Base-by-base conservation (phyloP, 2,329 filamentous ascomycete genomes). In the Talaromyces funiculosus region DNA sequence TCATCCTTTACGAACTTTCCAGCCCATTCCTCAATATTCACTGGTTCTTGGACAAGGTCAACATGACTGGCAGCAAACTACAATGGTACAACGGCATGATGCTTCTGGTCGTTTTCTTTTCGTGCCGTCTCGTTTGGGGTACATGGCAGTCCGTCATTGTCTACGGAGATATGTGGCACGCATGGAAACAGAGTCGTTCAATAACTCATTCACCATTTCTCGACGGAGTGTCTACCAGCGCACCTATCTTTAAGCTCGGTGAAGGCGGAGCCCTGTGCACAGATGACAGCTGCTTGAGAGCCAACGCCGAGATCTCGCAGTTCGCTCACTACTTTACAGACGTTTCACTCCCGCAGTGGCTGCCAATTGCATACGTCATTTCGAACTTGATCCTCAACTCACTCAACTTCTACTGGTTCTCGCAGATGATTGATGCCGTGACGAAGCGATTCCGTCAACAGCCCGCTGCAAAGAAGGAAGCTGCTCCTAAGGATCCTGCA, bases 21-120 rank as follows among this genome's bases (percentile, higher is more conserved):
- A 82, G 81, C 63, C 85, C 85, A 8, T 87, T 87, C 71, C 78
- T 87, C 64, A 88, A 88, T 72, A 82, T 87, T 69, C 85, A 88
- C 76, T 88, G 85, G 85, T 87, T 88, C 77, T 84, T 84, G 69
- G 85, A 88, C 70, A 88, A 88, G 74, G 77, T 87, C 70, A 81
- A 82, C 70, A 81, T 86, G 74, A 88, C 85, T 4, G 85, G 85
- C 57, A 82, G 80, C 54, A 79, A 76, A 54, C 70, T 83, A 24
- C 85, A 88, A 69, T 84, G 84, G 75, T 82, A 86, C 69, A 87
- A 87, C 68, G 85, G 85, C 67, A 82, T 85, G 68, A 61, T 81
- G 18, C 79, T 87, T 12, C 80, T 86, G 53, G 66, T 69, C 42
- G 81, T 80, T 53, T 87, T 87, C 74, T 86, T 87, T 74, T 77